Evolutionary conservation across 495 filamentous ascomycete species (phyloP), one percentile per base, ranked within the genome.

Genomic region (Cudoniella acicularis): DNA sequence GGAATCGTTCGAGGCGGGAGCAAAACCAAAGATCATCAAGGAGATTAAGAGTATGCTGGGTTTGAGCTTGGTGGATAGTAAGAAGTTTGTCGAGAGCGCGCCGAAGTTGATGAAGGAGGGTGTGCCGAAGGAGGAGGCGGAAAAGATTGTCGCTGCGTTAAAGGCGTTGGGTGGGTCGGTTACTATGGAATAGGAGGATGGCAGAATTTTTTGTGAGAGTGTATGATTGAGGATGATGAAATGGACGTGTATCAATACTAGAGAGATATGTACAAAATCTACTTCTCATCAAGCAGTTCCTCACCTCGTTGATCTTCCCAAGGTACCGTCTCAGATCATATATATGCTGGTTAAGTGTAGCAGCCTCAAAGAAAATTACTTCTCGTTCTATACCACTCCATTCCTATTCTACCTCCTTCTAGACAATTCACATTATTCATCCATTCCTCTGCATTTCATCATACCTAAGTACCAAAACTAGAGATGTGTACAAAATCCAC

Each of bases 21-120:
- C 94, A 56, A 99, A 99, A 79, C 91, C 95, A 54, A 99, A 99
- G 85, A 78, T 99, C 57, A 99, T 99, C 79, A 99, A 99, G 83
- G 94, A 99, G 81, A 86, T 99, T 75, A 99, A 99, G 85, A 83
- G 81, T 66, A 82, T 99, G 82, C 80, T 99, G 52, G 94, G 95
- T 3, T 74, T 99, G 73, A 95, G 90, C 70, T 81, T 99, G 75
- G 94, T 99, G 65, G 94, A 99, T 75, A 96, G 91, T 77, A 99
- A 99, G 87, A 99, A 99, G 82, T 99, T 99, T 75, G 94, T 98
- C 64, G 94, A 99, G 82, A 88, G 88, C 66, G 90, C 87, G 70
- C 94, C 94, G 63, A 99, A 99, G 89, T 77, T 89, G 67, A 87
- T 99, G 90, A 98, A 96, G 86, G 94, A 99, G 74, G 89, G 86